Evolutionary conservation across 2,329 filamentous ascomycete species (phyloP).

Genomic region (Boeremia lycopersici): DNA sequence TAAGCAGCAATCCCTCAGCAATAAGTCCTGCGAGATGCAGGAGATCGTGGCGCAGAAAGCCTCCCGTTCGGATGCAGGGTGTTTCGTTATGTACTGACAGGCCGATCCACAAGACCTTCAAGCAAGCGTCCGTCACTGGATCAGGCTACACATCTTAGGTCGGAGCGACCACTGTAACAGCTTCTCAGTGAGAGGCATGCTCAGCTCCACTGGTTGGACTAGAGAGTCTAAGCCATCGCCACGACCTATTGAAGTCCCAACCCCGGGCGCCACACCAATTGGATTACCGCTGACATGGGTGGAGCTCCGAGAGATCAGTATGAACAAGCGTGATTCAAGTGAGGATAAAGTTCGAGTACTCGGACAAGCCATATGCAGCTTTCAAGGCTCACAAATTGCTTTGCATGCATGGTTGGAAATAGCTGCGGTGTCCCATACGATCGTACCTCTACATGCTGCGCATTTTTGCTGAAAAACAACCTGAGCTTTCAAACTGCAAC

Average conservation of each 20-base stretch:
- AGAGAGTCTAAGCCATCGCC: conserved; percentile 8
- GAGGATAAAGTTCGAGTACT: conserved; percentile 9
- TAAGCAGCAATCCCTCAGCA: neutral
- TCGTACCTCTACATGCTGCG: neutral
- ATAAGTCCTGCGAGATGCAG: neutral
- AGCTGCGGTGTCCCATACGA: neutral
- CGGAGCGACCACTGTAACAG: conserved; percentile 13
- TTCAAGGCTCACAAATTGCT: neutral
- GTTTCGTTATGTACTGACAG: conserved; percentile 11
- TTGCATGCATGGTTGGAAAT: neutral
- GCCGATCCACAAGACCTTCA: conserved; percentile 1
- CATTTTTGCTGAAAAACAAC: no score
- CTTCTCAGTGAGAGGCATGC: neutral
- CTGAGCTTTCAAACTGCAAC: neutral
- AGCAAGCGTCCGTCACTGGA: neutral
- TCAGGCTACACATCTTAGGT: neutral
- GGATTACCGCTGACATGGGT: conserved; percentile 7
- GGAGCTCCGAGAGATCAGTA: neutral
- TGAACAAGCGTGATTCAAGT: conserved; percentile 8
- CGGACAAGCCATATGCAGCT: neutral
- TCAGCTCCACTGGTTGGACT: conserved; percentile 1
- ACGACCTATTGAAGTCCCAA: conserved; percentile 3
- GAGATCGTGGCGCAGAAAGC: conserved; percentile 12
- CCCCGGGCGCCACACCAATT: conserved; percentile 12
- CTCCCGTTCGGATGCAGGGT: conserved; percentile 6